Evolutionary conservation across 192 early-diverging fungal genomes (phyloP).

Genomic region (Backusella psychrophila): DNA sequence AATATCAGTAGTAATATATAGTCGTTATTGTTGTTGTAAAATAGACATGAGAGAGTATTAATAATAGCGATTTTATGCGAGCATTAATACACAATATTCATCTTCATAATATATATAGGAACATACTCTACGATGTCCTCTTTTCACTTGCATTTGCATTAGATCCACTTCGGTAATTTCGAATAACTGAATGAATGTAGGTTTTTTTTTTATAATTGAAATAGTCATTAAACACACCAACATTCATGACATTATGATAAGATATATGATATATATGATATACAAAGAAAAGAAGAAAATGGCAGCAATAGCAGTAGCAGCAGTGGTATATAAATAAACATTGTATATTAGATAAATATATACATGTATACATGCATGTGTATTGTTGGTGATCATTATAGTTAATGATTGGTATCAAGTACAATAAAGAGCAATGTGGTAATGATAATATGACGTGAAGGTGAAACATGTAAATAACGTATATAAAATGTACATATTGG

Average conservation of each 20-base stretch:
- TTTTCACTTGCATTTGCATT: constrained; percentile 37
- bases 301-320: background rate
- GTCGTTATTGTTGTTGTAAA: background rate
- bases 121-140: constrained; percentile 44
- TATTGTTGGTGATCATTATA: no score
- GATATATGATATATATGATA: no score
- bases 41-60: background rate
- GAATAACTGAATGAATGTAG: constrained; percentile 24
- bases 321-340: background rate
- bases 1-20: background rate
- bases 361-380: no score
- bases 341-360: no score
- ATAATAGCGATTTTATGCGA: background rate
- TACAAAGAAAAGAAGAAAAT: background rate
- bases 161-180: constrained; percentile 41
- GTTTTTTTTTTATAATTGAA: background rate
- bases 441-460: background rate
- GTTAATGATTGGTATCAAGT: no score
- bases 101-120: background rate
- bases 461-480: background rate
- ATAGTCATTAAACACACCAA: background rate
- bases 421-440: background rate
- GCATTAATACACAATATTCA: background rate
- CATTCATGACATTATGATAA: background rate
- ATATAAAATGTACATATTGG: background rate